phyloP scores from a whole-genome alignment of 208 protist species.

The Jaenimonas drosophilae region DNA sequence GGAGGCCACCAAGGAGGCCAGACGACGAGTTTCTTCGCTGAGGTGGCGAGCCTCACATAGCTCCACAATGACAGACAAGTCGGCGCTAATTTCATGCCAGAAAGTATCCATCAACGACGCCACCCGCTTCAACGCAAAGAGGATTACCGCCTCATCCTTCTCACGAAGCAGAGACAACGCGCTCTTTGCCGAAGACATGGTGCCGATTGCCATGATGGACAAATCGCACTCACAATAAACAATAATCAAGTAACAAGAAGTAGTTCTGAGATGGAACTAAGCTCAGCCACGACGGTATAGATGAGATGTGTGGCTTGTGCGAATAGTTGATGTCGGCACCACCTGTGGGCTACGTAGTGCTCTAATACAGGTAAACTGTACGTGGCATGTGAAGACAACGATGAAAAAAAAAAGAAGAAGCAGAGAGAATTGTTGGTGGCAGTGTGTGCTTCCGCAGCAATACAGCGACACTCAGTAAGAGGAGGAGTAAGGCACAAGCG shows the following conservation, averaged over 20 bases:
- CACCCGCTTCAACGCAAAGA: slow-evolving; percentile 72
- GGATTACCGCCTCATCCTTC: slow-evolving; percentile 48
- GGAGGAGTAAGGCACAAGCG: no score
- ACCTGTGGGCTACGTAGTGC: no score
- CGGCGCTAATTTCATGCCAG: slow-evolving; percentile 81
- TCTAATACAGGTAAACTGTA: slow-evolving; percentile 1
- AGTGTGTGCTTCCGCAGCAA: no score
- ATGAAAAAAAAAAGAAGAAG: background rate
- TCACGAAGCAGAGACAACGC: slow-evolving; percentile 74
- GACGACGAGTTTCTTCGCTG: slow-evolving; percentile 42
- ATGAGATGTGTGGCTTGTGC: no score
- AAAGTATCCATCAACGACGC: slow-evolving; percentile 74
- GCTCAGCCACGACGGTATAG: no score
- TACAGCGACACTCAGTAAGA: no score
- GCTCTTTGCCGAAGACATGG: slow-evolving; percentile 72
- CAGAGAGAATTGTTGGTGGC: no score
- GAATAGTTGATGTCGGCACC: no score
- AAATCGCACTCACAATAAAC: no score
- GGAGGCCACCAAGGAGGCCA: slow-evolving; percentile 89
- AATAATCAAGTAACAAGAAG: no score
- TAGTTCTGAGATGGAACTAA: no score
- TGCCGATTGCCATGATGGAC: no score
- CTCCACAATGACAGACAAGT: slow-evolving; percentile 78
- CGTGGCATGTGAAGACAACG: background rate
- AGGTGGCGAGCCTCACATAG: slow-evolving; percentile 51